Evolutionary conservation across 768 basidiomycete species (phyloP).

Genomic region (Boletellus ananas): DNA sequence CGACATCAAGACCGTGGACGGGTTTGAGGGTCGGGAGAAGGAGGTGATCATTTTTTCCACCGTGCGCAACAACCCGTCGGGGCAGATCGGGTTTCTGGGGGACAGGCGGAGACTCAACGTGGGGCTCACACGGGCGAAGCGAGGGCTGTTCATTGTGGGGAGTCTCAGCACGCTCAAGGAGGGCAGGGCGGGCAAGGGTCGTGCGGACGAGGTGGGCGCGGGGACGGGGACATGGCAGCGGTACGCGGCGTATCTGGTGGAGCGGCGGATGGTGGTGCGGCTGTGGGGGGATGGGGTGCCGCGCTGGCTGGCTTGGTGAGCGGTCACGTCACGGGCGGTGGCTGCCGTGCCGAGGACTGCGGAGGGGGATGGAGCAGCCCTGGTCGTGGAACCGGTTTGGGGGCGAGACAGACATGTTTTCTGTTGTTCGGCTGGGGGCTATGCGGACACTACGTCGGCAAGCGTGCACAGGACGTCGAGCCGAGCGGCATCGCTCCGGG

Average conservation of each 20-base stretch:
- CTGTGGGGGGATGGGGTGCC: slow-evolving; percentile 41
- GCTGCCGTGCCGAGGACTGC: no score
- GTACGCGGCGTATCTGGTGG: slow-evolving; percentile 54
- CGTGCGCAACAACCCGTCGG: slow-evolving; percentile 74
- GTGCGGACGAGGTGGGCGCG: slow-evolving; percentile 9
- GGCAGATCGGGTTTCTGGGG: slow-evolving; percentile 84
- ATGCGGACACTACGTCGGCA: not conserved
- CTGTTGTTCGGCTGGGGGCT: not conserved
- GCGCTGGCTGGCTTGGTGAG: no score
- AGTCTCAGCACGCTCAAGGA: slow-evolving; percentile 60
- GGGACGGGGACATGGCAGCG: slow-evolving; percentile 52
- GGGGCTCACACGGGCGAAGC: slow-evolving; percentile 82
- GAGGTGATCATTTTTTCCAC: slow-evolving; percentile 90
- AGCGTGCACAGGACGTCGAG: not conserved
- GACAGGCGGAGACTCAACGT: slow-evolving; percentile 87
- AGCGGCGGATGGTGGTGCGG: slow-evolving; percentile 49
- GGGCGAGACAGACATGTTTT: no score
- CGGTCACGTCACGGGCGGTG: no score
- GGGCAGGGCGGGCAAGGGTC: slow-evolving; percentile 36
- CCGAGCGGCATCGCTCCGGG: no score
- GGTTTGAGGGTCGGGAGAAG: slow-evolving; percentile 93
- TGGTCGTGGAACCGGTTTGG: slow-evolving; percentile 17
- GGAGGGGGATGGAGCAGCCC: slow-evolving; percentile 2
- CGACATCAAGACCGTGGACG: slow-evolving; percentile 91
- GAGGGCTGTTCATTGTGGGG: slow-evolving; percentile 80